Percentiles rank a stretch among this genome's conserved stretches.
Conservation (phyloP, 441 rosid genomes). For the Melastoma candidum region DNA sequence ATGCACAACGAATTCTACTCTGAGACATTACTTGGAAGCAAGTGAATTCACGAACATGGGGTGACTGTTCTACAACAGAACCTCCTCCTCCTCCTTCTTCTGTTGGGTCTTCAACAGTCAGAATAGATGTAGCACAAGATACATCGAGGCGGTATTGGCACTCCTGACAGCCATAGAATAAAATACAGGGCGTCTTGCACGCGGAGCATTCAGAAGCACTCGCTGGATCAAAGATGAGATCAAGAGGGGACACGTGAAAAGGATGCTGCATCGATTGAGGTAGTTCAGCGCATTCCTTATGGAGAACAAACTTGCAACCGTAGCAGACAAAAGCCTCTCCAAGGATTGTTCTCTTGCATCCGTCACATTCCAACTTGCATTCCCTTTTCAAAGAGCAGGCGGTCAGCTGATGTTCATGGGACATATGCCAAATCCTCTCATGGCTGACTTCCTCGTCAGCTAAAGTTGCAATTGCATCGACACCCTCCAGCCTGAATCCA, state of each 20-base stretch:
- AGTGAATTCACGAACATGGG: not conserved
- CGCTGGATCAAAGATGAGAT: not conserved
- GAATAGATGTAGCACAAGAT: not conserved
- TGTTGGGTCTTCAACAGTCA: not conserved
- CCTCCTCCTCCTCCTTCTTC: not conserved
- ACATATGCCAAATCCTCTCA: too few relatives aligned
- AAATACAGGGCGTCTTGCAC: not conserved
- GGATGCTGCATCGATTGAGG: not conserved
- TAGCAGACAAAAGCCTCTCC: not conserved
- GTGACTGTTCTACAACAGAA: not conserved
- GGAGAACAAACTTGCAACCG: not conserved
- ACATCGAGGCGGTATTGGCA: not conserved
- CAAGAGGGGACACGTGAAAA: not conserved
- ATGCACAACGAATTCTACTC: not conserved
- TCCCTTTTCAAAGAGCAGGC: too few relatives aligned
- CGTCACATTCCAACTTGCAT: not conserved
- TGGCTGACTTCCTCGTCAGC: too few relatives aligned
- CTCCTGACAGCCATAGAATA: not conserved
- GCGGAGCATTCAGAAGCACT: not conserved
- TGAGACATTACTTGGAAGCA: not conserved
- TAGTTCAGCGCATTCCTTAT: not conserved
- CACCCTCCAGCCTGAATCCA: too few relatives aligned
- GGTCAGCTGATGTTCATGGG: too few relatives aligned
- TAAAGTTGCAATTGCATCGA: too few relatives aligned
- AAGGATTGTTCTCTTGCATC: not conserved